Evolutionary conservation across 2,329 filamentous ascomycete species (phyloP).

Genomic region (Septoria petroselini): DNA sequence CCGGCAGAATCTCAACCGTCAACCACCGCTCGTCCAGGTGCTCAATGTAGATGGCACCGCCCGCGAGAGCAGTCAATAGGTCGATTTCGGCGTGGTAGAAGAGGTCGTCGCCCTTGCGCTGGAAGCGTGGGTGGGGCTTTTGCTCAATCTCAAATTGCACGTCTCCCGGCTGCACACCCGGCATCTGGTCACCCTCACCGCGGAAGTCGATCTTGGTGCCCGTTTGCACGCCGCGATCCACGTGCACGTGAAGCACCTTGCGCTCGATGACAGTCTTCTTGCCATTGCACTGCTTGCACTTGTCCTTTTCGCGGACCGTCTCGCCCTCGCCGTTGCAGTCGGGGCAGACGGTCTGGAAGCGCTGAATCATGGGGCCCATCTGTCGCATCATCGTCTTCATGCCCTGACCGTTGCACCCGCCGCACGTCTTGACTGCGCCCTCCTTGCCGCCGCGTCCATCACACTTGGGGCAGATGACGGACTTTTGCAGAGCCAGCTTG

Average conservation of each 20-base stretch:
- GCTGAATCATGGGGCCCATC: constrained; percentile 99
- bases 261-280: constrained; percentile 98
- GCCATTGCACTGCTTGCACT: constrained; percentile 91
- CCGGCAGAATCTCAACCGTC: constrained; percentile 85
- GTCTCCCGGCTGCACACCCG: constrained; percentile 88
- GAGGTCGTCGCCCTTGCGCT: constrained; percentile 91
- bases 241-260: constrained; percentile 96
- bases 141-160: constrained; percentile 99
- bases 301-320: constrained; percentile 93
- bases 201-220: constrained; percentile 97
- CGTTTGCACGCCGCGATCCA: constrained; percentile 88
- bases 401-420: constrained; percentile 85
- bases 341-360: constrained; percentile 97
- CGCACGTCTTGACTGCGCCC: constrained; percentile 90
- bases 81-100: constrained; percentile 96
- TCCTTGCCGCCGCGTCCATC: constrained; percentile 95
- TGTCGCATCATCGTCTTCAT: constrained; percentile 99
- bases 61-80: constrained; percentile 87
- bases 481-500: constrained; percentile 95
- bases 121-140: constrained; percentile 95
- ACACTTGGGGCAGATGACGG: constrained; percentile 93
- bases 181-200: constrained; percentile 93
- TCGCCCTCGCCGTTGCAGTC: constrained; percentile 98
- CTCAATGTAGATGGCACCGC: constrained; percentile 87
- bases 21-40: constrained; percentile 97